Conservation (phyloP, 257 asterid species). For the Craterostigma plantagineum region DNA sequence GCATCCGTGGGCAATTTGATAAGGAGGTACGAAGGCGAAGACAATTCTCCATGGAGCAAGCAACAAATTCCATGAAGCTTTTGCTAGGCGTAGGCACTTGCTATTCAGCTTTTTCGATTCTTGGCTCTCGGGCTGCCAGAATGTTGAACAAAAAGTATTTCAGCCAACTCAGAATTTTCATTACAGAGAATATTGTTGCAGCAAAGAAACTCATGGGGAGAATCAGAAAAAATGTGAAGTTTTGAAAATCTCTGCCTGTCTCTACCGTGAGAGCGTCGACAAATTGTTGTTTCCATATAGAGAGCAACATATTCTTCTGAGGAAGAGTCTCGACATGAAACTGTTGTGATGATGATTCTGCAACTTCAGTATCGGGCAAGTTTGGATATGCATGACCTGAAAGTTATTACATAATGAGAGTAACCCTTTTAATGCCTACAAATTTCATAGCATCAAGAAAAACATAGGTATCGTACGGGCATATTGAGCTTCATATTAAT, state of each 20-base stretch:
- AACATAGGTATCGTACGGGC: no score
- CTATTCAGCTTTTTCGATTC: slow-evolving; percentile 32
- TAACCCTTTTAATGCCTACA: not conserved
- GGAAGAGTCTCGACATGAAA: slow-evolving; percentile 11
- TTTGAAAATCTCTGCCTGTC: no score
- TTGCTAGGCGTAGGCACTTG: slow-evolving; percentile 21
- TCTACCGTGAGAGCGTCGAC: slow-evolving; percentile 46
- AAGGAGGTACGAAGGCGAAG: slow-evolving; percentile 81
- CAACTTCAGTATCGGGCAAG: slow-evolving; percentile 21
- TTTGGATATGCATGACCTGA: slow-evolving; percentile 24
- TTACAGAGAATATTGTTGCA: no score
- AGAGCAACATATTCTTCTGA: slow-evolving; percentile 19
- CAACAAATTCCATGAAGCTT: slow-evolving; percentile 39
- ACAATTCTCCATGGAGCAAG: slow-evolving; percentile 72
- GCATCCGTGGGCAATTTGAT: slow-evolving; percentile 93
- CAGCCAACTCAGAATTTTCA: no score
- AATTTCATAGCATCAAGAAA: not conserved
- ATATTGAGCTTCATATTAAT: not conserved
- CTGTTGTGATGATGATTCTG: slow-evolving; percentile 19
- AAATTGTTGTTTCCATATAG: slow-evolving; percentile 71
- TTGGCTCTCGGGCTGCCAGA: slow-evolving; percentile 35
- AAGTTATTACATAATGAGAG: not conserved
- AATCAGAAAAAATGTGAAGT: slow-evolving; percentile 6
- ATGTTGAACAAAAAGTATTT: not conserved
- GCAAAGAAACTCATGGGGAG: not conserved